Percentiles rank a stretch among this genome's conserved stretches.
These are phyloP conservation scores for Sicyos edulis DNA, from an alignment of 306 rosid genomes.

Conservation along the genomic window DNA sequence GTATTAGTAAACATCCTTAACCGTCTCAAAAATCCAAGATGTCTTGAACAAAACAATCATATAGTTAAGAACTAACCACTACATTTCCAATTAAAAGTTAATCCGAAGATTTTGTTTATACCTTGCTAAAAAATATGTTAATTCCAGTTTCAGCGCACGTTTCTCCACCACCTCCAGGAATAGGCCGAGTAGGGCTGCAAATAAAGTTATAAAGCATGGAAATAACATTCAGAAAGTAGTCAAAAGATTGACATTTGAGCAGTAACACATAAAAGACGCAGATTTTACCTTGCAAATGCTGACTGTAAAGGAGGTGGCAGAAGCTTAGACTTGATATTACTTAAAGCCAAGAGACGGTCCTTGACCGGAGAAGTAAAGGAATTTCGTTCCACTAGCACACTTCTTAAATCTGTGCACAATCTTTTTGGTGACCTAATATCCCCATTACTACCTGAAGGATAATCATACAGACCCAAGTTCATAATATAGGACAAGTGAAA, in stretches of 20 bases:
- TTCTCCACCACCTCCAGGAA: conserved; percentile 98
- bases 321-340: conserved; percentile 68
- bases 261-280: conserved; percentile 11
- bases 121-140: conserved; percentile 86
- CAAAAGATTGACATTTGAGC: not conserved
- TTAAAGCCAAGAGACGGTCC: conserved; percentile 63
- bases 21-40: not conserved
- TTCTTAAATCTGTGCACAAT: conserved; percentile 53
- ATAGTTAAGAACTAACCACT: not conserved
- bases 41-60: not conserved
- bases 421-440: conserved; percentile 85
- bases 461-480: conserved; percentile 14
- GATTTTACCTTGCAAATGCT: conserved; percentile 81
- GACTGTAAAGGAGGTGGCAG: conserved; percentile 90
- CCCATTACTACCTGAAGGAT: conserved; percentile 73
- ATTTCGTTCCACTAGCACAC: conserved; percentile 62
- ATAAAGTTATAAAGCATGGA: conserved; percentile 2
- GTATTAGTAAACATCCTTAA: not conserved
- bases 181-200: conserved; percentile 93
- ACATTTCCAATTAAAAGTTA: not conserved
- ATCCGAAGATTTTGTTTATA: conserved; percentile 22
- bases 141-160: conserved; percentile 98
- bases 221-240: conserved; percentile 3
- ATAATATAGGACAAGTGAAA: not conserved
- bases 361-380: conserved; percentile 86